A percentile compares a stretch with the other conserved stretches of the same genome.
phyloP scores from a whole-genome alignment of 805 yeast species.

The Saccharomycopsis fibuligera region DNA sequence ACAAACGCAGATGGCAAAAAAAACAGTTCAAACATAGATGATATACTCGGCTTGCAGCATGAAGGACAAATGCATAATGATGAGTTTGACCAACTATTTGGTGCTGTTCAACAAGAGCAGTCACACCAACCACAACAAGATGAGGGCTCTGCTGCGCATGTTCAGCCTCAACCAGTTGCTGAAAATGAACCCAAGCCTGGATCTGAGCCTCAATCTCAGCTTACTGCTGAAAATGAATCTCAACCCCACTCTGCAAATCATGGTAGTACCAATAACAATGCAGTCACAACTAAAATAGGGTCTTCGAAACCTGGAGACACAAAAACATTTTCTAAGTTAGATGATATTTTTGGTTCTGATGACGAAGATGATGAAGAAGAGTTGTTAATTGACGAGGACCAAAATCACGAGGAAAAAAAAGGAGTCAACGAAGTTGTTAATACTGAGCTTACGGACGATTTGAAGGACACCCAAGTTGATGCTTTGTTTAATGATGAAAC shows the following conservation, averaged over 20 bases:
- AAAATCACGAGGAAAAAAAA: not conserved
- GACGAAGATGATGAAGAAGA: conserved; percentile 3
- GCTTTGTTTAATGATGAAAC: not conserved
- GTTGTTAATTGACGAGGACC: not conserved
- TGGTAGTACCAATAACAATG: no score
- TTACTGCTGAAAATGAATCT: not conserved
- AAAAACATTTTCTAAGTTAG: not conserved
- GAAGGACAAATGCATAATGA: not conserved
- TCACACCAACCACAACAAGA: not conserved
- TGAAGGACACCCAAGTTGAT: not conserved
- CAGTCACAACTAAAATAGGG: no score
- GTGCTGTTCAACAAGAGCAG: no score
- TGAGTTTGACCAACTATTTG: not conserved
- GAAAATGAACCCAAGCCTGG: not conserved
- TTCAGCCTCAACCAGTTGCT: not conserved
- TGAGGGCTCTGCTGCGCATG: not conserved
- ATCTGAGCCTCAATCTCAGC: not conserved
- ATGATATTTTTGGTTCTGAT: conserved; percentile 9
- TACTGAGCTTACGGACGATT: not conserved
- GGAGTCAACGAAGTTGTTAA: not conserved
- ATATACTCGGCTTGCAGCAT: not conserved
- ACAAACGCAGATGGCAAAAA: not conserved
- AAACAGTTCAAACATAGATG: not conserved
- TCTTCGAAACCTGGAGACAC: conserved; percentile 3
- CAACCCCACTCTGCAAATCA: no score